Percentiles rank a stretch among this genome's conserved stretches.
Evolutionary conservation across 2,329 filamentous ascomycete genomes (phyloP).

Genomic region (Zasmidium angulare): DNA sequence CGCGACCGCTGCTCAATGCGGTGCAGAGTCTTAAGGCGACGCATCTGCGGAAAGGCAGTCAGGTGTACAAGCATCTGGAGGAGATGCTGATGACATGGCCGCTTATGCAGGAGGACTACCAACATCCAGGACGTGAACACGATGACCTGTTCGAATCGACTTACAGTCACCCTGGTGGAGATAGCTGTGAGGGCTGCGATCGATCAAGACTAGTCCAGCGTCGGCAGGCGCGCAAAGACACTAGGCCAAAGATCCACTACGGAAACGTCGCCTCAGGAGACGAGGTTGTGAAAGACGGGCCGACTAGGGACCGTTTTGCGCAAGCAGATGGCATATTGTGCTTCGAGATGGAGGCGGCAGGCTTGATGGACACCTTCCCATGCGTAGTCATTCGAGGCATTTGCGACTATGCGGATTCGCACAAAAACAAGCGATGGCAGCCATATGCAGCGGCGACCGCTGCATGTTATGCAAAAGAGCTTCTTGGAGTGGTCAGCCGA

Average conservation of each 20-base stretch:
- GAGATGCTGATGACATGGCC: slow-evolving; percentile 1
- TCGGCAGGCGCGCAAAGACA: neutral
- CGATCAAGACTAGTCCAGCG: neutral
- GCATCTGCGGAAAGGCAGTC: slow-evolving; percentile 6
- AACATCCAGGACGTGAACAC: slow-evolving; percentile 1
- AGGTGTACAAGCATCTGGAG: slow-evolving; percentile 1
- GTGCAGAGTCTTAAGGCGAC: neutral
- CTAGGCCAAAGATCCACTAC: slow-evolving; percentile 17
- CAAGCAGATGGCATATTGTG: slow-evolving; percentile 14
- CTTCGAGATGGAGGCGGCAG: slow-evolving; percentile 31
- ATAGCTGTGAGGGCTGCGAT: slow-evolving; percentile 1
- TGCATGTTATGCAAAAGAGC: neutral
- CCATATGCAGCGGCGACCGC: neutral
- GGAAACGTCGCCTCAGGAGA: slow-evolving; percentile 30
- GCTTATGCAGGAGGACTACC: neutral
- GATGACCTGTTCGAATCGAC: slow-evolving; percentile 6
- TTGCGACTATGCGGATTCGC: neutral
- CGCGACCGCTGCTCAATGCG: neutral
- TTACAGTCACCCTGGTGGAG: slow-evolving; percentile 4
- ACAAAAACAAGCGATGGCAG: neutral
- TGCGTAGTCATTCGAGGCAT: slow-evolving; percentile 21
- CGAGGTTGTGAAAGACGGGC: slow-evolving; percentile 19
- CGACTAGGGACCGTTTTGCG: slow-evolving; percentile 6
- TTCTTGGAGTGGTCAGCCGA: neutral
- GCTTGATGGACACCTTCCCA: slow-evolving; percentile 23